Conservation (phyloP, 805 yeast genomes). For the Phaffomyces thermotolerans region DNA sequence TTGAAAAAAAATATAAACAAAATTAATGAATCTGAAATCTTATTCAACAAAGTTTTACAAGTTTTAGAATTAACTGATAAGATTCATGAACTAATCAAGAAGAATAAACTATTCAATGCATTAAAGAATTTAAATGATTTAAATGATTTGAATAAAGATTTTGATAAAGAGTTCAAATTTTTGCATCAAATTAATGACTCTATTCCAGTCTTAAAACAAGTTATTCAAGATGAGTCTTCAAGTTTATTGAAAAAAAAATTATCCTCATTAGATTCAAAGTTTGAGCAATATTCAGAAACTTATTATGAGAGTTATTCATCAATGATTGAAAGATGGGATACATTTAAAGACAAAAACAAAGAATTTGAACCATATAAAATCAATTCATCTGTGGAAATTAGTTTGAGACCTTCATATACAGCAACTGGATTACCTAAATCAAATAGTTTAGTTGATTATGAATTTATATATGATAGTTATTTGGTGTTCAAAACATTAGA, state of each 20-base stretch:
- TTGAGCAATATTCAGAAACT: slow-evolving; percentile 46
- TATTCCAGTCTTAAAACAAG: slow-evolving; percentile 64
- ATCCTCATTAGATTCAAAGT: slow-evolving; percentile 37
- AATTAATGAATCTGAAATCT: slow-evolving; percentile 62
- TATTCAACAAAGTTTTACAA: slow-evolving; percentile 66
- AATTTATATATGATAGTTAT: slow-evolving; percentile 76
- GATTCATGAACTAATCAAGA: slow-evolving; percentile 71
- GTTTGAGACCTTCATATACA: slow-evolving; percentile 55
- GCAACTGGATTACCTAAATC: slow-evolving; percentile 31
- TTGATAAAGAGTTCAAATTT: slow-evolving; percentile 65
- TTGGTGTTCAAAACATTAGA: slow-evolving; percentile 73
- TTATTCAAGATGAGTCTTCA: slow-evolving; percentile 69
- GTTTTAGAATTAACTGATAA: slow-evolving; percentile 82
- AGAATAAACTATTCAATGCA: slow-evolving; percentile 76
- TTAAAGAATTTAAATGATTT: slow-evolving; percentile 75
- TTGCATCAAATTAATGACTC: slow-evolving; percentile 66
- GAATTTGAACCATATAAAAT: slow-evolving; percentile 53
- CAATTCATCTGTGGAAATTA: slow-evolving; percentile 79
- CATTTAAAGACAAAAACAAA: slow-evolving; percentile 35
- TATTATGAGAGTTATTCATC: slow-evolving; percentile 46
- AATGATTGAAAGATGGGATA: slow-evolving; percentile 56
- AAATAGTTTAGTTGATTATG: slow-evolving; percentile 42
- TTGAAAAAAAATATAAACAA: slow-evolving; percentile 58
- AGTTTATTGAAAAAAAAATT: slow-evolving; percentile 62
- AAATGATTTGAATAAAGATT: slow-evolving; percentile 61